Base-by-base conservation (phyloP, 1,284 basidiomycete species). In the Cryptococcus floricola region DNA sequence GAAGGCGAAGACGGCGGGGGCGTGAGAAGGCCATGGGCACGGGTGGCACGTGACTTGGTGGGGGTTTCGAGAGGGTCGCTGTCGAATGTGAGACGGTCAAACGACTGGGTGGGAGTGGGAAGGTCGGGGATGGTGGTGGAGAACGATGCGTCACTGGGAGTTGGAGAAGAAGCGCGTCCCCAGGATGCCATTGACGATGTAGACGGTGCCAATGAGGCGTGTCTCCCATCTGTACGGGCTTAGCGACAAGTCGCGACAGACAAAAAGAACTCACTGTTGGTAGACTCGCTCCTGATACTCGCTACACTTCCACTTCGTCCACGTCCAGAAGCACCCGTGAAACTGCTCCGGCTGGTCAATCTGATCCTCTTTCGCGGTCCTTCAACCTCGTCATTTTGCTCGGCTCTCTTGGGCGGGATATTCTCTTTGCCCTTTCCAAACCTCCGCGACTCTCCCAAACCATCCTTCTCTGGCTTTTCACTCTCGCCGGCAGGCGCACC, bases 381-480 rank as follows among this genome's bases (percentile, higher is more conserved):
- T 16, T 63, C 60, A 41, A 62, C 61, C 27, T 65, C 62, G 16
- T 68, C 65, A 34, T 34, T 34, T 10, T 62, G 59, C 28, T 64
- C 61, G 14, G 65, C 63, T 50, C 66, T 68, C 45, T 66, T 66
- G 0, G 73, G 73, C 2, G 73, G 73, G 23, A 75, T 63, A 53
- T 75, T 75, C 57, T 75, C 73, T 57, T 75, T 75, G 37, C 73
- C 73, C 56, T 66, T 68, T 13, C 70, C 71, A 44, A 59, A 65
- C n/a, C 65, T 53, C 31, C 63, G 61, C 3, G 54, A 48, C 2
- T 53, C 50, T 6, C 48, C 12, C 18, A 59, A 58, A 23, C 55
- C 59, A 23, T 53, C 48, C n/a, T 52, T 57, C 27, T 59, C 55
- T 8, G 52, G 52, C 31, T 49, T 8, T 19, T 34, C 28, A n/a